Conservation (phyloP, 1,284 basidiomycete species). For the Prillingera fragicola region DNA sequence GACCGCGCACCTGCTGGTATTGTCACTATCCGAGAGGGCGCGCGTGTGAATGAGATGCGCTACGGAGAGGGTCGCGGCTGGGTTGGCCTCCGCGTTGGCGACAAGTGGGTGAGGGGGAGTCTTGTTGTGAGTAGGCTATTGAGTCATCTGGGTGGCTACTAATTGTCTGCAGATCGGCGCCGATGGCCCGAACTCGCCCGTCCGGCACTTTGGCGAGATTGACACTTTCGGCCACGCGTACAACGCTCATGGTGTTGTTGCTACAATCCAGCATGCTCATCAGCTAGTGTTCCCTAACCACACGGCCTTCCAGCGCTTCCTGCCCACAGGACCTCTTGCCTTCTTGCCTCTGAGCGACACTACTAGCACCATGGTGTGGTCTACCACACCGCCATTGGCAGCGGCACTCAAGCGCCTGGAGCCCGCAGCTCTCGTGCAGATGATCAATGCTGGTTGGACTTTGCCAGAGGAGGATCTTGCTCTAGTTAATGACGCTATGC, state of each 20-base stretch:
- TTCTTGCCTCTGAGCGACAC: slow-evolving; percentile 76
- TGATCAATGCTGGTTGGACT: slow-evolving; percentile 90
- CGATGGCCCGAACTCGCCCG: slow-evolving; percentile 92
- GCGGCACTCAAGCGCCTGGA: slow-evolving; percentile 65
- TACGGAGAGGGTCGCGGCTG: slow-evolving; percentile 38
- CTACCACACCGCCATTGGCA: slow-evolving; percentile 73
- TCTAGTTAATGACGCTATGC: slow-evolving; percentile 58
- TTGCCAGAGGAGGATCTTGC: slow-evolving; percentile 70
- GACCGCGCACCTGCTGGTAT: slow-evolving; percentile 20
- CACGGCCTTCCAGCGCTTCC: slow-evolving; percentile 89
- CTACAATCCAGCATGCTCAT: slow-evolving; percentile 66
- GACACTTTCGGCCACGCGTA: slow-evolving; percentile 89
- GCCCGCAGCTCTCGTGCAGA: slow-evolving; percentile 59
- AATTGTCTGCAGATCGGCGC: slow-evolving; percentile 68
- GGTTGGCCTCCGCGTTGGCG: slow-evolving; percentile 41
- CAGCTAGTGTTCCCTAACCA: slow-evolving; percentile 59
- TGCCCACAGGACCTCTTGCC: slow-evolving; percentile 91
- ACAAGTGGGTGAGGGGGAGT: slow-evolving; percentile 40
- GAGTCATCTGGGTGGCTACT: neutral
- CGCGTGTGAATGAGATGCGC: slow-evolving; percentile 39
- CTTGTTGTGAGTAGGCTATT: slow-evolving; percentile 32
- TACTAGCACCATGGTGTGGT: slow-evolving; percentile 89
- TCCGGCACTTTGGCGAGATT: slow-evolving; percentile 79
- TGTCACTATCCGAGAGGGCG: slow-evolving; percentile 36
- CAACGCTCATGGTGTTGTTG: slow-evolving; percentile 83